Evolutionary conservation across 805 yeast species (phyloP).

Genomic region (Kluyveromyces dobzhanskii): DNA sequence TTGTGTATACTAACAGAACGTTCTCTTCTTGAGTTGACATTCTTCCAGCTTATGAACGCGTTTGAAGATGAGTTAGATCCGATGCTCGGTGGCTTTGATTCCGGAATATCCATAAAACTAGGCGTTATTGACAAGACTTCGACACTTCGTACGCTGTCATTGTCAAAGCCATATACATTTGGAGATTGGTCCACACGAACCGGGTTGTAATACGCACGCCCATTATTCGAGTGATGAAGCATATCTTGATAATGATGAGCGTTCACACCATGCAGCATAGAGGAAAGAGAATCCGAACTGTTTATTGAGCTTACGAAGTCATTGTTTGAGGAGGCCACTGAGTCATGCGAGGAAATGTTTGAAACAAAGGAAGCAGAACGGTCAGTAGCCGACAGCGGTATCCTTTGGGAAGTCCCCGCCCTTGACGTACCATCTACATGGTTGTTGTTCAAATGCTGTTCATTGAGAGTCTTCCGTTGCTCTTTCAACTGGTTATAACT

Average conservation of each 20-base stretch:
- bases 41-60: conserved; percentile 2
- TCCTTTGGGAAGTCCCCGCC: not conserved
- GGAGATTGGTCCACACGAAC: conserved; percentile 1
- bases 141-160: conserved; percentile 24
- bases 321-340: not conserved
- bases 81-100: conserved; percentile 8
- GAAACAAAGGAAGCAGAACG: conserved; percentile 1
- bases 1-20: conserved; percentile 10
- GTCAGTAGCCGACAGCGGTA: not conserved
- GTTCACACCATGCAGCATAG: conserved; percentile 4
- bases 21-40: conserved; percentile 4
- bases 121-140: conserved; percentile 36
- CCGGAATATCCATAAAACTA: conserved; percentile 33
- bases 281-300: conserved; percentile 8
- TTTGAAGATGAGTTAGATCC: conserved; percentile 1
- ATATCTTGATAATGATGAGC: conserved; percentile 14
- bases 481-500: conserved; percentile 3
- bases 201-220: not conserved
- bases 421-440: not conserved
- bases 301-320: conserved; percentile 3
- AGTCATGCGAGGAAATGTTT: conserved; percentile 2
- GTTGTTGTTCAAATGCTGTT: not conserved
- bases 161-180: conserved; percentile 7
- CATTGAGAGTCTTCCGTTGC: not conserved
- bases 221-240: conserved; percentile 10